Conservation (phyloP, 164 flowering plant species). For the Protea cynaroides region DNA sequence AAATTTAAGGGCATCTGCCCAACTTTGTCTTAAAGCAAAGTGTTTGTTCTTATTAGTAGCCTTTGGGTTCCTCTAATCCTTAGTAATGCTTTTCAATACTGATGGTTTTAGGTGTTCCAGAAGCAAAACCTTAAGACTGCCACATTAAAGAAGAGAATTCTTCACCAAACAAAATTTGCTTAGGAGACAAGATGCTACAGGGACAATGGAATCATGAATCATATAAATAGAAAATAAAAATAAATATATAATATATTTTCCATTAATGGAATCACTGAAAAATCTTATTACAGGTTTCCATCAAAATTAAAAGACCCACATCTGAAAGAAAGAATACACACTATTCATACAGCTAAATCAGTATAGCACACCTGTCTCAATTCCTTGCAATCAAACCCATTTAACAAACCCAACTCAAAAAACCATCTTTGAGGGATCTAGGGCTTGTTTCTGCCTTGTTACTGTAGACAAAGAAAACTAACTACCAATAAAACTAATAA, state of each 20-base stretch:
- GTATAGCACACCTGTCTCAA: background rate
- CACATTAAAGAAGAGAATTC: background rate
- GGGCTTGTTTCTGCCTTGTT: too few relatives aligned
- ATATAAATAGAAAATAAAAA: background rate
- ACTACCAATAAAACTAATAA: background rate
- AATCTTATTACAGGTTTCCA: conserved; percentile 14
- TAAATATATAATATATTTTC: background rate
- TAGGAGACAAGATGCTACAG: background rate
- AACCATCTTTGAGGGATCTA: background rate
- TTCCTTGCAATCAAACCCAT: background rate
- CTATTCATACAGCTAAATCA: background rate
- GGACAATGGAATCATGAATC: background rate
- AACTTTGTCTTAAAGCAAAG: too few relatives aligned
- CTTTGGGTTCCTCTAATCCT: too few relatives aligned
- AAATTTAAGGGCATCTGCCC: too few relatives aligned
- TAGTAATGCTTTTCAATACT: too few relatives aligned
- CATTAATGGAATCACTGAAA: conserved; percentile 9
- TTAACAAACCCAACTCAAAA: background rate
- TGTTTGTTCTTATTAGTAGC: too few relatives aligned
- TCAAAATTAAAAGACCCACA: background rate
- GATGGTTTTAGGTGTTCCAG: too few relatives aligned
- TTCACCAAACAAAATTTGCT: background rate
- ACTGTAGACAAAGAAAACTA: background rate
- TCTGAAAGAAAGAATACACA: conserved; percentile 7
- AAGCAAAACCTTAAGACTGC: too few relatives aligned